phyloP scores from a whole-genome alignment of 768 basidiomycete species.

The Termitomyces sp. region DNA sequence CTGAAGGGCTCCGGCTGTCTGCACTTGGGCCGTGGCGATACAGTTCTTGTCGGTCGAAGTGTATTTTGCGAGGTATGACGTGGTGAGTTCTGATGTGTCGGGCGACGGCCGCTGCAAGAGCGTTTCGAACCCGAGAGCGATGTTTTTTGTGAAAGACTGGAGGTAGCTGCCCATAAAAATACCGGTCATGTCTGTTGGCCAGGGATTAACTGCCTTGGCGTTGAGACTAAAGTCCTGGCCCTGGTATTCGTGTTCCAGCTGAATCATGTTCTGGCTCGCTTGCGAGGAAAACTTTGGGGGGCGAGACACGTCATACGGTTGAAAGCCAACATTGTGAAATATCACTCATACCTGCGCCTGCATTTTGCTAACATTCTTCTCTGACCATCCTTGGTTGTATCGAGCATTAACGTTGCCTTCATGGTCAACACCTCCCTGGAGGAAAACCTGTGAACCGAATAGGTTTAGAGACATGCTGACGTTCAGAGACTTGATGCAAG shows the following conservation, averaged over 20 bases:
- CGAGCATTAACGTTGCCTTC: slow-evolving; percentile 89
- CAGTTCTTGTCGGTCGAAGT: slow-evolving; percentile 71
- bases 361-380: slow-evolving; percentile 74
- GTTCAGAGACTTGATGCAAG: slow-evolving; percentile 11
- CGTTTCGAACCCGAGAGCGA: slow-evolving; percentile 86
- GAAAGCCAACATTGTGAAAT: not conserved
- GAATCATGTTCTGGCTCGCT: slow-evolving; percentile 85
- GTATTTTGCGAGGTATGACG: slow-evolving; percentile 82
- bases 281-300: slow-evolving; percentile 64
- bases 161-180: slow-evolving; percentile 91
- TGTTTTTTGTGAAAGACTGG: slow-evolving; percentile 87
- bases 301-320: slow-evolving; percentile 19
- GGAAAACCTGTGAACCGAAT: slow-evolving; percentile 59
- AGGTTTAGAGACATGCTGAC: slow-evolving; percentile 24
- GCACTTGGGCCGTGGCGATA: slow-evolving; percentile 92
- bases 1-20: slow-evolving; percentile 79
- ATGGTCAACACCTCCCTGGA: slow-evolving; percentile 94
- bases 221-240: slow-evolving; percentile 87
- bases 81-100: slow-evolving; percentile 63
- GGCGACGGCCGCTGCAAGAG: slow-evolving; percentile 80
- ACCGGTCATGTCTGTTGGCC: slow-evolving; percentile 81
- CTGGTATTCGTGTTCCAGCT: slow-evolving; percentile 91
- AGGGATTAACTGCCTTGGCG: slow-evolving; percentile 88
- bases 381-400: slow-evolving; percentile 86
- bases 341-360: slow-evolving; percentile 73